These are phyloP conservation scores for Arthrobotrys musiformis DNA, from an alignment of 2,329 filamentous ascomycete genomes.

Conservation along the genomic window DNA sequence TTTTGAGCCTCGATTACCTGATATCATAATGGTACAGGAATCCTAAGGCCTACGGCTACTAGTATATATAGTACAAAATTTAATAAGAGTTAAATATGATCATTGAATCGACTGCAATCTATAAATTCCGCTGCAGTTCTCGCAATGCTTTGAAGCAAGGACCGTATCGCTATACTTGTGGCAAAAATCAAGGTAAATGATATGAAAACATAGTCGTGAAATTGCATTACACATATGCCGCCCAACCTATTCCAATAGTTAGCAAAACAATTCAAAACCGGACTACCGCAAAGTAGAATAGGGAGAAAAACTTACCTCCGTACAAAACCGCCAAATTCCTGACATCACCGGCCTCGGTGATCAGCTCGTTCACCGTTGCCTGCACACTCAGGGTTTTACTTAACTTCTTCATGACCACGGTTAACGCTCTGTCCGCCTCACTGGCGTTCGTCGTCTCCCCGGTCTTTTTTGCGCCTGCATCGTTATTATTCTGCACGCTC, in stretches of 20 bases:
- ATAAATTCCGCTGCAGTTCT: neutral
- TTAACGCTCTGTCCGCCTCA: conserved; percentile 90
- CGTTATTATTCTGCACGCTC: conserved; percentile 54
- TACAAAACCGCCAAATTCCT: conserved; percentile 90
- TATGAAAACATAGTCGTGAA: neutral
- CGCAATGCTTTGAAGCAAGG: neutral
- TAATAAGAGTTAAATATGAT: conserved; percentile 7
- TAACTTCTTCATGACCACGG: conserved; percentile 94
- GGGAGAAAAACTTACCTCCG: conserved; percentile 69
- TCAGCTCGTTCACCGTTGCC: conserved; percentile 95
- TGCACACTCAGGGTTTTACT: conserved; percentile 92
- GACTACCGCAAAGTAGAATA: neutral
- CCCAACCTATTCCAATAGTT: conserved; percentile 63
- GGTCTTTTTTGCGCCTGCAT: conserved; percentile 59
- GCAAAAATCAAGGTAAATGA: neutral
- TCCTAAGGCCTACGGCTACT: neutral
- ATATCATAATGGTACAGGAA: neutral
- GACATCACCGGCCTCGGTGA: conserved; percentile 94
- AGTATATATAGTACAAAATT: neutral
- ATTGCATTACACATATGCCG: conserved; percentile 63
- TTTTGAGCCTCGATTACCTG: neutral
- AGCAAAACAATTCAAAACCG: neutral
- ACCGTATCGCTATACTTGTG: neutral
- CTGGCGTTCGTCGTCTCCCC: conserved; percentile 63
- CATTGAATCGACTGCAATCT: neutral